A percentile compares a stretch with the other conserved stretches of the same genome.
Conservation (phyloP, 345 rosid species). For the Boechera stricta region DNA sequence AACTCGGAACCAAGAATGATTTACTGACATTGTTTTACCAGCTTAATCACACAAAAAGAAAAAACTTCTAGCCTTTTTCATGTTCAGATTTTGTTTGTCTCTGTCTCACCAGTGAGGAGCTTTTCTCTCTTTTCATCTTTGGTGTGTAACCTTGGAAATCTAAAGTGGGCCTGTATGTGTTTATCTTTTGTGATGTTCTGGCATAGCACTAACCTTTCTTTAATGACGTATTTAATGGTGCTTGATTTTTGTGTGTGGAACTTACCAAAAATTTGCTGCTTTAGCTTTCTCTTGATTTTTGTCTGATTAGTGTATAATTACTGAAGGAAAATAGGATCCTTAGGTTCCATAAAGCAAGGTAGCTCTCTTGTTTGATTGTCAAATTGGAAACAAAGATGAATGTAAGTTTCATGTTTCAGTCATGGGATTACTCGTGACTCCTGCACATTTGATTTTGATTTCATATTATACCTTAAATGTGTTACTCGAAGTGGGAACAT, state of each 20-base stretch:
- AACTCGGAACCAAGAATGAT: neutral
- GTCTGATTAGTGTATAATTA: neutral
- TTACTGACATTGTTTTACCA: neutral
- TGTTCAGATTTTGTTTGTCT: constrained; percentile 3
- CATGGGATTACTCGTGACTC: constrained; percentile 7
- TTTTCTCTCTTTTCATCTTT: neutral
- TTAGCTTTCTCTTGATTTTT: constrained; percentile 18
- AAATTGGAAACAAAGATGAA: constrained; percentile 3
- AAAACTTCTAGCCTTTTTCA: neutral
- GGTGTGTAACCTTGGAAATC: neutral
- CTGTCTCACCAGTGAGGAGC: constrained; percentile 6
- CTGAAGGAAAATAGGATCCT: neutral
- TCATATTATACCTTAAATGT: neutral
- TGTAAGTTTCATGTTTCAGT: neutral
- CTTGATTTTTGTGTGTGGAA: neutral
- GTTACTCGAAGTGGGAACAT: neutral
- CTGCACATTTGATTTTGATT: constrained; percentile 13
- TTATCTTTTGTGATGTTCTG: constrained; percentile 26
- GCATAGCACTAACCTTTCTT: constrained; percentile 14
- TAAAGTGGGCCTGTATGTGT: constrained; percentile 23
- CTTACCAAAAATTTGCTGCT: neutral
- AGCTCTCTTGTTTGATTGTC: constrained; percentile 18
- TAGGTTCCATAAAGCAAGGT: constrained; percentile 8
- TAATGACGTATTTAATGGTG: neutral
- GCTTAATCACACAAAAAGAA: neutral